Base-by-base conservation (phyloP, 2,329 filamentous ascomycete species). In the Aspergillus fumigatiaffinis region DNA sequence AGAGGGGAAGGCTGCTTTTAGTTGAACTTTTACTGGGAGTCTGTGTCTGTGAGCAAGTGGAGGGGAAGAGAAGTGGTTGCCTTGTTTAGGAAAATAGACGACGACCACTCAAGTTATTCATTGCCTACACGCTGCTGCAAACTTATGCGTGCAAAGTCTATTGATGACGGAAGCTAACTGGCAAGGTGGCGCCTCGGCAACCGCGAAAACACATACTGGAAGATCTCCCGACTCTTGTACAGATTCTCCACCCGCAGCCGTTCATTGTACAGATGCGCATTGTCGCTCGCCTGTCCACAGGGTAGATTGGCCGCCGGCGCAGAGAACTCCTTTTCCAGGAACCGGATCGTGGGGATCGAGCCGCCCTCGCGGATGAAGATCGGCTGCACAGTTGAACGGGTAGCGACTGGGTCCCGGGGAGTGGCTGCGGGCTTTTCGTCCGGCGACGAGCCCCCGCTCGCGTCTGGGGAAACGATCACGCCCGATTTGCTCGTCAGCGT, bases 291-390 rank as follows among this genome's bases (percentile, higher is more conserved):
- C 75, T 97, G 92, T 0, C 95, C 95, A 68, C 92, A 97, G 0
- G 94, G 95, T 35, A 99, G 76, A 73, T 97, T 92, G 0, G 93
- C 93, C 0, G 94, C 93, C 0, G 92, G 92, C 0, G 94, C 94
- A 2, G 83, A 82, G 70, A 97, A 97, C 67, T 96, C 91, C 77
- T 96, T 96, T 73, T 97, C 93, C 41, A 97, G 72, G 70, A 97
- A 97, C 5, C 94, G 81, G 56, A 97, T 97, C 0, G 91, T 91
- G 0, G 94, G 94, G 64, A 99, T 99, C 0, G 90, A 95, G 4
- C 94, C 94, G 12, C 94, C 94, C 75, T 99, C 94, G 9, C 94
- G 85, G 64, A 99, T 99, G 71, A 96, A 97, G 3, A 99, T 80
- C 0, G 92, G 93, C 54, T 69, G 66, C 10, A 71, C 61, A 20